phyloP scores from a whole-genome alignment of 163 green algal species.

The Scenedesmus sp. region DNA sequence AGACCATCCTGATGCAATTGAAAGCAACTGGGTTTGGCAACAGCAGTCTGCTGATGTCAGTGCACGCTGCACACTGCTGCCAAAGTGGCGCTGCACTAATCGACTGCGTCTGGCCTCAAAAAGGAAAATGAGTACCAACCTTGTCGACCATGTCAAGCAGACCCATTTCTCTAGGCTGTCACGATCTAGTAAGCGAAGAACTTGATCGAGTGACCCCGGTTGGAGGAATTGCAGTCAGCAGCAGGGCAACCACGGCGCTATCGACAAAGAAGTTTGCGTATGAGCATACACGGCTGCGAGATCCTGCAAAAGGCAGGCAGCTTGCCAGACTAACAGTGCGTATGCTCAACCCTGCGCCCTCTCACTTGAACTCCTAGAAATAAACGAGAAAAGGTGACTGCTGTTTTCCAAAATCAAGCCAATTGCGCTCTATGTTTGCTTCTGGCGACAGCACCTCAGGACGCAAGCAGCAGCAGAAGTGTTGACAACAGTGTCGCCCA shows the following conservation, averaged over 20 bases:
- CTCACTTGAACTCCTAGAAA: background rate
- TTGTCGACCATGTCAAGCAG: background rate
- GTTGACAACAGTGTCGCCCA: background rate
- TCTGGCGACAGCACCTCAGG: background rate
- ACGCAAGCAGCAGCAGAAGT: background rate
- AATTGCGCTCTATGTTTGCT: background rate
- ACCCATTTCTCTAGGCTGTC: background rate
- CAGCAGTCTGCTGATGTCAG: slow-evolving; percentile 5
- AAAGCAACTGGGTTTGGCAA: background rate
- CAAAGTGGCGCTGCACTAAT: background rate
- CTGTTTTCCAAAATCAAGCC: background rate
- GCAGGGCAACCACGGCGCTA: background rate
- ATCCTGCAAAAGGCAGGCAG: background rate
- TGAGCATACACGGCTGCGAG: background rate
- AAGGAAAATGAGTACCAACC: background rate
- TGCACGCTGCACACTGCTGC: slow-evolving; percentile 12
- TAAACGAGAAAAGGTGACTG: background rate
- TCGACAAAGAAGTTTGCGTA: background rate
- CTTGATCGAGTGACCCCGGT: background rate
- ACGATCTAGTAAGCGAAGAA: background rate
- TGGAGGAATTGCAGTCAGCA: background rate
- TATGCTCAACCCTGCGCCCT: background rate
- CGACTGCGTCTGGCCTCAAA: background rate
- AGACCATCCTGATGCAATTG: background rate
- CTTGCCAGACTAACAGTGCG: background rate